These are phyloP conservation scores for Hibiscus syriacus DNA, from an alignment of 345 rosid species.

Conservation along the genomic window DNA sequence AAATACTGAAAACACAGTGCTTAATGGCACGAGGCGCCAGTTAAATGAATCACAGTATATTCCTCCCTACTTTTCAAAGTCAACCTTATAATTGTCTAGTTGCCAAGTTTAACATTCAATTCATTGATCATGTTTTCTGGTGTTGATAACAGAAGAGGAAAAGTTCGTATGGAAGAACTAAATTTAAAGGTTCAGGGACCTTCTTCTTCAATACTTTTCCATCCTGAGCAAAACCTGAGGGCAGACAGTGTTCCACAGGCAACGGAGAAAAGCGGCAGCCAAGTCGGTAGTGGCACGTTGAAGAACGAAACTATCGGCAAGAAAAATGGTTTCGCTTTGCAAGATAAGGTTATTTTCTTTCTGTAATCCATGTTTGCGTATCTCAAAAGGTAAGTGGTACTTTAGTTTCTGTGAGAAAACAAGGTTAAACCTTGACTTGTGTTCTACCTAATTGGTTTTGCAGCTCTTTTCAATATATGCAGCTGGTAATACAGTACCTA, in stretches of 20 bases:
- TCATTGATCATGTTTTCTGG: slow-evolving; percentile 20
- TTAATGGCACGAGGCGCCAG: slow-evolving; percentile 29
- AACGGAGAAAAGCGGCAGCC: slow-evolving; percentile 39
- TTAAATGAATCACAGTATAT: slow-evolving; percentile 35
- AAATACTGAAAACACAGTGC: slow-evolving; percentile 25
- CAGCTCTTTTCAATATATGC: slow-evolving; percentile 98
- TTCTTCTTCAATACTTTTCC: slow-evolving; percentile 16
- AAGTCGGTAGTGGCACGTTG: slow-evolving; percentile 28
- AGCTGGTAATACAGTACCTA: slow-evolving; percentile 97
- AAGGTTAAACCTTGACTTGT: not conserved
- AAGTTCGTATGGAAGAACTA: slow-evolving; percentile 28
- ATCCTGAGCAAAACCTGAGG: slow-evolving; percentile 38
- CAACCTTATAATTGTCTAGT: slow-evolving; percentile 3
- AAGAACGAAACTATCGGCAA: slow-evolving; percentile 68
- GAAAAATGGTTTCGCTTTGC: slow-evolving; percentile 72
- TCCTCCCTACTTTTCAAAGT: not conserved
- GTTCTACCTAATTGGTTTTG: slow-evolving; percentile 15
- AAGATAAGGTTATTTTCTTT: slow-evolving; percentile 66
- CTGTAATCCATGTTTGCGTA: not conserved
- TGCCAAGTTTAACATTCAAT: slow-evolving; percentile 1
- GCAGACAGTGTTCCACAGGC: slow-evolving; percentile 26
- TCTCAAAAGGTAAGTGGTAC: not conserved
- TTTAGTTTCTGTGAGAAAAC: not conserved
- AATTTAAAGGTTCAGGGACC: slow-evolving; percentile 24
- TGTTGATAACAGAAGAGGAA: slow-evolving; percentile 34